Base-by-base conservation (phyloP, 2,329 filamentous ascomycete genomes). In the Exophiala calicioides region DNA sequence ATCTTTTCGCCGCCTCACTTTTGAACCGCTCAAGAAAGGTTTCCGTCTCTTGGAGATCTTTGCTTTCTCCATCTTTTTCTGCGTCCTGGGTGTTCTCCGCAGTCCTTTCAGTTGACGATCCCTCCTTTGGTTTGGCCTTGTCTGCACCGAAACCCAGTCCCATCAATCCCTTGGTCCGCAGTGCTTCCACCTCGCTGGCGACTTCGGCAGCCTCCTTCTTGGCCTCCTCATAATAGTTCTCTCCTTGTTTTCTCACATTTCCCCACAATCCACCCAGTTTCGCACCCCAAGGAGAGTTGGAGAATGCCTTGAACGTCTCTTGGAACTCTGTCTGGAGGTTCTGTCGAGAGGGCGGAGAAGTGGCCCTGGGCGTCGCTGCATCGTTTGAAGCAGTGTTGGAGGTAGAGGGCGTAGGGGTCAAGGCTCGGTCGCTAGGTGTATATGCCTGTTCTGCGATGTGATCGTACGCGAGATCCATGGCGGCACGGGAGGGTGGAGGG, bases 391-490 rank as follows among this genome's bases (percentile, higher is more conserved):
- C 45, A 34, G 64, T 45, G 16, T 71, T 64, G 37, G 73, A 64
- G 35, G 68, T 67, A 32, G 72, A 35, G 20, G 55, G 50, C 23
- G 52, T 58, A n/a, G 56, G 54, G 20, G 56, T 57, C 5, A 45
- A 53, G 37, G 59, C 51, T 21, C 58, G 63, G 47, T 83, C 75
- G 60, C 81, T 78, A 29, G 80, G 75, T 53, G 66, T 53, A 58
- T 88, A 78, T 40, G 82, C 79, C 66, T 93, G 85, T 73, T 95
- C 89, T 65, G 89, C 84, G 62, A 97, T 95, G 68, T 95, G 90
- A 65, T 98, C 93, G 78, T 97, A 98, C 33, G 90, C 90, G 63
- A 94, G 78, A 80, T 98, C 93, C 93, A 98, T 97, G 45, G 18
- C 42, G 30, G 23, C 10, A 18, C 12, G 12, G 35, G 27, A 34